A percentile compares a stretch with the other conserved stretches of the same genome.
Conservation (phyloP, 78 protist genomes). For the Anaeramoeba ignava region DNA sequence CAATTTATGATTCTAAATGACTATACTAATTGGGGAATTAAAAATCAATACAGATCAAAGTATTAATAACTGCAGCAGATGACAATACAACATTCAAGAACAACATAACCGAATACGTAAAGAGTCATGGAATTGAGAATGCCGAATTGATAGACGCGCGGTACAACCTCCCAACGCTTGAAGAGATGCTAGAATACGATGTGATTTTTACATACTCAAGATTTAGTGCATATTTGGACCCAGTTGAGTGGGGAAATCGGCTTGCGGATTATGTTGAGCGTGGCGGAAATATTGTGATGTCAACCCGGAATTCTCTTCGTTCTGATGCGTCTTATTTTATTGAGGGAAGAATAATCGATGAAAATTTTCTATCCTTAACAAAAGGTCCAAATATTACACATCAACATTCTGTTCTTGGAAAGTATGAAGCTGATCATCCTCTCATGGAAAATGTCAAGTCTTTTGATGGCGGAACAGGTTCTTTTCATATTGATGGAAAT, state of each 20-base stretch:
- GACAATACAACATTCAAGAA: too few species aligned
- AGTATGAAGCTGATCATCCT: background rate
- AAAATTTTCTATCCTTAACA: background rate
- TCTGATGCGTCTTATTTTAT: background rate
- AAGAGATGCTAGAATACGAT: background rate
- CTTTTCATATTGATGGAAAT: constrained; percentile 1
- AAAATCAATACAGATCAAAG: too few species aligned
- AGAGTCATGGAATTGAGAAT: too few species aligned
- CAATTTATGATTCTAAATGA: too few species aligned
- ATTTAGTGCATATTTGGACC: background rate
- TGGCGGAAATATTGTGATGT: background rate
- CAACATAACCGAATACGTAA: too few species aligned
- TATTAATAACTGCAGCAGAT: too few species aligned
- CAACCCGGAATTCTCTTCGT: background rate
- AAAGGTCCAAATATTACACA: background rate
- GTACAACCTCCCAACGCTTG: background rate
- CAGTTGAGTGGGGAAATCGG: background rate
- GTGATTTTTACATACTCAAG: background rate
- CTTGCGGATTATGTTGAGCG: background rate
- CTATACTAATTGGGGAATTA: too few species aligned
- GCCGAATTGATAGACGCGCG: background rate
- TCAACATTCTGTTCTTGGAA: background rate
- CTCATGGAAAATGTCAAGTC: background rate
- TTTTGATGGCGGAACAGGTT: background rate
- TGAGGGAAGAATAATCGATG: background rate